Evolutionary conservation across 2,329 filamentous ascomycete species (phyloP), one percentile per base, ranked within the genome.

Genomic region (Neofusicoccum laricinum): DNA sequence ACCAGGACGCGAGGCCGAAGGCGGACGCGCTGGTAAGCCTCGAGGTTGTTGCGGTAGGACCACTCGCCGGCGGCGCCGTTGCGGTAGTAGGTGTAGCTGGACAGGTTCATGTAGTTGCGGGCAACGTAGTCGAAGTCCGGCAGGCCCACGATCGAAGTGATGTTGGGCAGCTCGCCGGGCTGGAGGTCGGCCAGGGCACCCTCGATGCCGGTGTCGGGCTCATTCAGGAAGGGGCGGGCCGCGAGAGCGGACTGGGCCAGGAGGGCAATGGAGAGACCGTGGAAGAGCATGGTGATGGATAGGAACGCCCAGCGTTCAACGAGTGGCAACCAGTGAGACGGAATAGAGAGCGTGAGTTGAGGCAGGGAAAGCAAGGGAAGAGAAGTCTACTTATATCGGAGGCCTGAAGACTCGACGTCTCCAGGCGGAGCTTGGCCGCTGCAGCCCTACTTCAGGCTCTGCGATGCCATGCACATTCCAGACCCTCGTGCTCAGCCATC

Each of bases 51-150:
- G 55, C 84, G 78, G 73, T 85, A 85, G 1, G 78, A 76, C 79
- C 80, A 86, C 73, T 86, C 84, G 65, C 83, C 84, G 3, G 78
- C 83, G 3, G 83, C 83, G 19, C 83, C 84, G 67, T 83, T 84
- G 65, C 82, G 81, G 74, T 86, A 86, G 73, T 85, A 86, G n/a
- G 83, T 84, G 73, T 83, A 86, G 69, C 82, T 79, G 21, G 73
- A 69, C 12, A 68, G 66, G 64, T 82, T 79, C 68, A 86, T 77
- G 68, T 80, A 79, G 59, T 79, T 78, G 63, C 82, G 76, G 21
- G 83, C 84, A 2, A 81, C 81, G 72, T 77, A 84, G 45, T 86
- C 81, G 68, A 85, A 86, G 73, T 86, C 84, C 0, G 79, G 82
- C 6, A 86, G 74, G 15, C 82, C 82, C 11, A 82, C 71, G 46